phyloP scores from a whole-genome alignment of 179 eudicot species.

The Sideroxylon spinosum region DNA sequence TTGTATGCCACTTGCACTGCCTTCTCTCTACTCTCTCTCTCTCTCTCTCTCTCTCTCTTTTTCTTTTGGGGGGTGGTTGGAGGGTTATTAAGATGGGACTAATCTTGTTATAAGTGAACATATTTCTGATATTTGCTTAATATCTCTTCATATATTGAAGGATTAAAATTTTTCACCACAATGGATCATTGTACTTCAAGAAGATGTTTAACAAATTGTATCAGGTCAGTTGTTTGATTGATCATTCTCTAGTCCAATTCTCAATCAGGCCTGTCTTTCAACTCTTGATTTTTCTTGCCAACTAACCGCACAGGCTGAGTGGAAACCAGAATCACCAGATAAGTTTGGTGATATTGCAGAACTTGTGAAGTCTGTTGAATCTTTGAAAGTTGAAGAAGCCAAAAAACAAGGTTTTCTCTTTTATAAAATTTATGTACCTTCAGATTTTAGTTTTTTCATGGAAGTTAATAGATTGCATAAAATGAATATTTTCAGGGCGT shows the following conservation, averaged over 20 bases:
- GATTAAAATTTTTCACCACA: constrained; percentile 82
- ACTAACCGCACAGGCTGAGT: constrained; percentile 60
- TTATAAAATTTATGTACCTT: not conserved
- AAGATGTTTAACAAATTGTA: constrained; percentile 85
- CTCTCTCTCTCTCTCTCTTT: too few species aligned
- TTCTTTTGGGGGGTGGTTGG: too few species aligned
- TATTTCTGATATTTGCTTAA: constrained; percentile 4
- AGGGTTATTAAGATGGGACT: too few species aligned
- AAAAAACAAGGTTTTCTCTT: constrained; percentile 54
- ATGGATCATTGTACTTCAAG: constrained; percentile 75
- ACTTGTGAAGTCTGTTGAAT: constrained; percentile 60
- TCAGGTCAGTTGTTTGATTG: constrained; percentile 57
- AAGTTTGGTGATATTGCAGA: constrained; percentile 73
- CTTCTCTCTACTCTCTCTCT: too few species aligned
- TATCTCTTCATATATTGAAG: constrained; percentile 29
- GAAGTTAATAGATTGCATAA: not conserved
- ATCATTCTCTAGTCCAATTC: not conserved
- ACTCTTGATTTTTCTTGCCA: constrained; percentile 11
- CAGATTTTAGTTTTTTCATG: not conserved
- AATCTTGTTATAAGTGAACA: not conserved
- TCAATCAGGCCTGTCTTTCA: constrained; percentile 1
- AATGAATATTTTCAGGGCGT: constrained; percentile 39
- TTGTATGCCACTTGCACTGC: too few species aligned
- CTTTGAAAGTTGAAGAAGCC: constrained; percentile 58
- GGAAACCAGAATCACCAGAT: constrained; percentile 90